Conservation (phyloP, 2,329 filamentous ascomycete species). For the Paraphaeosphaeria sporulosa region DNA sequence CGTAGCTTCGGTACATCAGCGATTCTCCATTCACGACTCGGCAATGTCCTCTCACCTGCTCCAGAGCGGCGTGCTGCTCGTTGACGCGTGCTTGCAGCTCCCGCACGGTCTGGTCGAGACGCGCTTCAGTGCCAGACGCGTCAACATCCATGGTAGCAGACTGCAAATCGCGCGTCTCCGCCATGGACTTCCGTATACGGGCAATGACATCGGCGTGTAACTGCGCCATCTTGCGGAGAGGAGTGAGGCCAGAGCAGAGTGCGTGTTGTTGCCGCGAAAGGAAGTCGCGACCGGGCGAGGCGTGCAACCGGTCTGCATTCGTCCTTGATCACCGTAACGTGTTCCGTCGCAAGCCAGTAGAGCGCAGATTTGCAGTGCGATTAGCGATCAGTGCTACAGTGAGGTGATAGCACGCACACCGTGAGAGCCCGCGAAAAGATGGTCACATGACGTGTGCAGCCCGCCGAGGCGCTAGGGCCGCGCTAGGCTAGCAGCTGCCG, state of each 20-base stretch:
- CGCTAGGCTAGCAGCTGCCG: constrained; percentile 17
- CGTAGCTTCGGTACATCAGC: constrained; percentile 52
- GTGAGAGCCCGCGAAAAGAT: too few species aligned
- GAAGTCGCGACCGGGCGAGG: constrained; percentile 10
- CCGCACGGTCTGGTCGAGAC: constrained; percentile 71
- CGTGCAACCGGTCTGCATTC: not conserved
- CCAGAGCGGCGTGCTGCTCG: constrained; percentile 57
- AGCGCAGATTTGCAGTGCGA: not conserved
- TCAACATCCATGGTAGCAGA: constrained; percentile 48
- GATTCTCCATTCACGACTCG: not conserved
- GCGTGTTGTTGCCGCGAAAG: constrained; percentile 3
- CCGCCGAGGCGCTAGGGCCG: constrained; percentile 24
- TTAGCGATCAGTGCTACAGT: not conserved
- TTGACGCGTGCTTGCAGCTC: constrained; percentile 67
- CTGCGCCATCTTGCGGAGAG: constrained; percentile 31
- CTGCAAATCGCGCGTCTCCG: constrained; percentile 29
- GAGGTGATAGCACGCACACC: not conserved
- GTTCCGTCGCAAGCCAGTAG: too few species aligned
- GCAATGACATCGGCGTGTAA: constrained; percentile 22
- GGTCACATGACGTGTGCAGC: constrained; percentile 18
- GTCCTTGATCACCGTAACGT: not conserved
- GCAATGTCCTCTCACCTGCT: constrained; percentile 47
- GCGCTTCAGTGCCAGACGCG: constrained; percentile 56
- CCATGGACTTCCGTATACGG: constrained; percentile 41
- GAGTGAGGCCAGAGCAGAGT: not conserved